Evolutionary conservation across 2,329 filamentous ascomycete genomes (phyloP), one percentile per base, ranked within the genome.

Genomic region (Metarhizium rileyi): DNA sequence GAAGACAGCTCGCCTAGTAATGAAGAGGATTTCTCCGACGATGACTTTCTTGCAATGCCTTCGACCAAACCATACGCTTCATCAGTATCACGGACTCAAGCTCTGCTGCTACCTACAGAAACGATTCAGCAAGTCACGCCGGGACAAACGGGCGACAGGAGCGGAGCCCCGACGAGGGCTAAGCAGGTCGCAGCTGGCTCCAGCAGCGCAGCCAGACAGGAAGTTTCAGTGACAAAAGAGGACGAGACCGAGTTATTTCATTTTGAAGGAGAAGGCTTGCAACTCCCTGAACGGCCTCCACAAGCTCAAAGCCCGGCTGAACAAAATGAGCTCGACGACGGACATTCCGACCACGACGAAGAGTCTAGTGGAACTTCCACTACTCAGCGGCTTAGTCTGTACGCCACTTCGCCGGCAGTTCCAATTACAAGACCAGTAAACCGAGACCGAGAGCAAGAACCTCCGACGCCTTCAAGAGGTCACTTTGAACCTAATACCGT

Each of bases 401-500:
- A 69, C 53, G 67, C 70, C 23, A 71, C 69, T 10, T 75, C 73
- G 2, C 70, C 71, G 1, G 68, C 68, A n/a, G 64, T 75, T 46
- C 55, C 69, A 14, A 70, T 73, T 22, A 45, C 50, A 10, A 40
- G 35, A 28, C 44, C 46, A 40, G 40, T 7, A 30, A 9, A 12
- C 23, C 20, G n/a, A 23, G 48, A 46, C 33, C 52, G 60, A 44
- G 66, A 63, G 49, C 58, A 59, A 25, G 38, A 25, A 14, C 38
- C 38, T 42, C 52, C 58, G 38, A 61, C 62, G n/a, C 60, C 65
- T 10, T 60, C 66, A 3, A 56, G 56, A 4, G 56, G 66, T 44
- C 66, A 63, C 43, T 66, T 66, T 47, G 60, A 66, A 41, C 60
- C 66, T 22, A 68, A 68, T 18, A 74, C 72, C 6, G 60, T 75